phyloP scores from a whole-genome alignment of 768 basidiomycete species.

The Chalciporus piperatus region DNA sequence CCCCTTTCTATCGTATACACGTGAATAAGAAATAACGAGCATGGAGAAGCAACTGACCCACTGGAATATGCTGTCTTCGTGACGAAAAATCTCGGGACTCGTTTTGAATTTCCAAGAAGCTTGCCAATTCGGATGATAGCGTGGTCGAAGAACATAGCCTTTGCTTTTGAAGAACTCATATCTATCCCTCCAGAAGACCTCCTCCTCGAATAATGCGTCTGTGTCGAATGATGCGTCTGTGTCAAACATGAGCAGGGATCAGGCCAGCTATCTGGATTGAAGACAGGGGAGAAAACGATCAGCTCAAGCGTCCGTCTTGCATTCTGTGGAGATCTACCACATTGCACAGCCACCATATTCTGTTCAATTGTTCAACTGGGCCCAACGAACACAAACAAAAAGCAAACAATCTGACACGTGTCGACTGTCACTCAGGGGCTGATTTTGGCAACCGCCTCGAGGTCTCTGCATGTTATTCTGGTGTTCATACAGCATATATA shows the following conservation, averaged over 20 bases:
- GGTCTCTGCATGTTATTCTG: too few species aligned
- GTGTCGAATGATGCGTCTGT: too few species aligned
- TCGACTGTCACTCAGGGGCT: background rate
- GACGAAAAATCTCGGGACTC: background rate
- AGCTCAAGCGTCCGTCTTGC: too few species aligned
- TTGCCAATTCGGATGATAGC: conserved; percentile 22
- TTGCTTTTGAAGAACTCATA: conserved; percentile 4
- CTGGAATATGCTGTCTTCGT: background rate
- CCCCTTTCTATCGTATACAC: background rate
- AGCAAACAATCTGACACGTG: too few species aligned
- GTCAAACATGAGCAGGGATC: too few species aligned
- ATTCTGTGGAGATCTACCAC: too few species aligned
- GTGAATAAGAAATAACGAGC: background rate
- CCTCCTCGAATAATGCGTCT: background rate
- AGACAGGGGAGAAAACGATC: background rate
- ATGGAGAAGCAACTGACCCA: background rate
- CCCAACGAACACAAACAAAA: too few species aligned
- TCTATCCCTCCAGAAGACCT: conserved; percentile 12
- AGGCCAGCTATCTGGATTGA: background rate
- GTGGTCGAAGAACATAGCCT: conserved; percentile 24
- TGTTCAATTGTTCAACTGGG: too few species aligned
- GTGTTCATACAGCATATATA: too few species aligned
- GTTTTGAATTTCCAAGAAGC: conserved; percentile 24
- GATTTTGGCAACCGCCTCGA: too few species aligned
- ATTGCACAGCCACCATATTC: too few species aligned